Evolutionary conservation across 2,329 filamentous ascomycete genomes (phyloP).

Genomic region (Ceratocystis colombiana): DNA sequence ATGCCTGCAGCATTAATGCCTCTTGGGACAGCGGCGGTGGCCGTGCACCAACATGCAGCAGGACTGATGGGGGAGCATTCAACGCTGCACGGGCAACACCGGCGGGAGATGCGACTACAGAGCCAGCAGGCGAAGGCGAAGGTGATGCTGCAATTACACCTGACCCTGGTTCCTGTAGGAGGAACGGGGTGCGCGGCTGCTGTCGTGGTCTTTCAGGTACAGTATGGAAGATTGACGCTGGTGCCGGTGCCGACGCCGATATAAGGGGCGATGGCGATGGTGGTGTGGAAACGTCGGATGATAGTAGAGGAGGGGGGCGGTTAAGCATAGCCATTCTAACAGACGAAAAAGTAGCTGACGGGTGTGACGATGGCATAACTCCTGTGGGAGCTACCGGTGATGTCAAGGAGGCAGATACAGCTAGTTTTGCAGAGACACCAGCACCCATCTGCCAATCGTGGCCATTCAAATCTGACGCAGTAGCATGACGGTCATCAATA

Average conservation of each 20-base stretch:
- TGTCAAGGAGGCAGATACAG: neutral
- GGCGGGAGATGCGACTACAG: neutral
- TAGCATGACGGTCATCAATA: neutral
- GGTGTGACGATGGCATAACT: neutral
- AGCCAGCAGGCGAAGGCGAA: neutral
- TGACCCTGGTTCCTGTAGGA: neutral
- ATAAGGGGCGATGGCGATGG: neutral
- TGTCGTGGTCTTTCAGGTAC: slow-evolving; percentile 9
- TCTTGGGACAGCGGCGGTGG: slow-evolving; percentile 18
- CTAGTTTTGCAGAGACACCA: neutral
- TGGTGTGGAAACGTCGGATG: neutral
- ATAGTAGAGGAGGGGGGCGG: slow-evolving; percentile 14
- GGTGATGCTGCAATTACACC: neutral
- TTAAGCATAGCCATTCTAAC: slow-evolving; percentile 8
- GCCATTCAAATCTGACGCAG: neutral
- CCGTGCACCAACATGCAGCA: slow-evolving; percentile 8
- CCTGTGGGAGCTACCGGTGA: neutral
- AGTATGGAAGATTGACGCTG: neutral
- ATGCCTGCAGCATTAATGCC: slow-evolving; percentile 15
- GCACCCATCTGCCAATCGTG: neutral
- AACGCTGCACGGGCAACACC: neutral
- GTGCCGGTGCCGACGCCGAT: neutral
- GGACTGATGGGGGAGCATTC: neutral
- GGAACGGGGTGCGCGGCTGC: slow-evolving; percentile 15
- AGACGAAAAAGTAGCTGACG: neutral